Conservation (phyloP, 169 alveolate species). For the Eimeria zaria region DNA sequence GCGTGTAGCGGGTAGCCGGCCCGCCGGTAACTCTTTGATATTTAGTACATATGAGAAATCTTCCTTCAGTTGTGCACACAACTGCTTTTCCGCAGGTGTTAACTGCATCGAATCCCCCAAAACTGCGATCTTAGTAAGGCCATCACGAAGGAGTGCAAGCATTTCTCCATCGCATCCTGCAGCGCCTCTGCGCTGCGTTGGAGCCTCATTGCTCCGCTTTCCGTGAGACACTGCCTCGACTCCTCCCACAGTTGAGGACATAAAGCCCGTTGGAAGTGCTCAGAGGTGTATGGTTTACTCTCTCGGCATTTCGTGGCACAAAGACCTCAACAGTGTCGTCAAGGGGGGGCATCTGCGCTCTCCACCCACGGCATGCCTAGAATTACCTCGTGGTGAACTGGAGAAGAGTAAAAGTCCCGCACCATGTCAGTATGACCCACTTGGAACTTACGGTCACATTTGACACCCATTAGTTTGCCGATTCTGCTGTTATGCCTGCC, state of each 20-base stretch:
- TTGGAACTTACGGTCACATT: background rate
- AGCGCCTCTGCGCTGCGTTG: background rate
- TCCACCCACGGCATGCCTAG: background rate
- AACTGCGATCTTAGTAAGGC: background rate
- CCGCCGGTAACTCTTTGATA: no score
- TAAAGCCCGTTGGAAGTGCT: background rate
- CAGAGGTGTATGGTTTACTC: no score
- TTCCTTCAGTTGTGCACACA: no score
- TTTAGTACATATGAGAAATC: no score
- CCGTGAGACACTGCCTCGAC: background rate
- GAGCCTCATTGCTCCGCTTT: background rate
- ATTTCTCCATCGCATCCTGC: background rate
- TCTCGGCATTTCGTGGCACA: background rate
- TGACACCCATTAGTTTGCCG: background rate
- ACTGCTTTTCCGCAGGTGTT: no score
- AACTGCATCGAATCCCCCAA: background rate
- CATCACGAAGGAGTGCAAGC: no score
- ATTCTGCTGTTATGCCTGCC: background rate
- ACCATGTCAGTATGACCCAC: background rate
- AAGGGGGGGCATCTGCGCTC: background rate
- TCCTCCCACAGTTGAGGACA: background rate
- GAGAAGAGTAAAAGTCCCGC: background rate
- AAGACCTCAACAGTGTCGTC: background rate
- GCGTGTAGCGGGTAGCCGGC: no score
- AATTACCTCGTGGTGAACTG: background rate